These are phyloP conservation scores for Rhododendron molle DNA, from an alignment of 148 eudicot species.

Conservation along the genomic window DNA sequence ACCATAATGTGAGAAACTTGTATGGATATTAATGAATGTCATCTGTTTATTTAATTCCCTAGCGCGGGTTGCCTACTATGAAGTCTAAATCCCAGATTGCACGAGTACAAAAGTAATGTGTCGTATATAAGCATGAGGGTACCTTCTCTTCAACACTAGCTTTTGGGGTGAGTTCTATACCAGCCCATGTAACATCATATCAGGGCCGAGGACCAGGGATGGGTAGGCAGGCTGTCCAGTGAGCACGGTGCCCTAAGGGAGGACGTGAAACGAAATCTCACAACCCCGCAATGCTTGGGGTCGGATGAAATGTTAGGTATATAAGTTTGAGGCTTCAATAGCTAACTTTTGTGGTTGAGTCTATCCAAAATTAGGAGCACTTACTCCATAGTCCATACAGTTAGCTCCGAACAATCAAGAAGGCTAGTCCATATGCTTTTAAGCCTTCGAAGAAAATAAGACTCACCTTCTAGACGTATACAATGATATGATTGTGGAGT, in stretches of 20 bases:
- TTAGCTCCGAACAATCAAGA: not conserved
- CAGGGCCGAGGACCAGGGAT: not conserved
- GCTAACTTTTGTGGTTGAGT: not conserved
- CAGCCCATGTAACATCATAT: not conserved
- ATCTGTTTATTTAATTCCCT: not conserved
- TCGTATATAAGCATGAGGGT: not conserved
- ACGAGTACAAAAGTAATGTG: not conserved
- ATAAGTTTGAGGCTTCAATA: not conserved
- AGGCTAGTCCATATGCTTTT: not conserved
- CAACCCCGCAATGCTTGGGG: not conserved
- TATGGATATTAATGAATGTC: not conserved
- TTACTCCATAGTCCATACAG: not conserved
- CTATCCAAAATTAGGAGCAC: not conserved
- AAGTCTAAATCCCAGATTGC: not conserved
- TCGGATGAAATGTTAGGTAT: not conserved
- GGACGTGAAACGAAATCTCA: not conserved
- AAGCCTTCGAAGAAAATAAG: not conserved
- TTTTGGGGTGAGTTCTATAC: not conserved
- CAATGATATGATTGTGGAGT: not conserved
- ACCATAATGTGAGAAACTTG: not conserved
- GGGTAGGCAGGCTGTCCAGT: not conserved
- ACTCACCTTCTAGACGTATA: not conserved
- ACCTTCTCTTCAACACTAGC: not conserved
- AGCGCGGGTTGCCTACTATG: not conserved
- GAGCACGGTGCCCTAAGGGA: not conserved